Base-by-base conservation (phyloP, 140 eudicot species). In the Bidens hawaiensis region DNA sequence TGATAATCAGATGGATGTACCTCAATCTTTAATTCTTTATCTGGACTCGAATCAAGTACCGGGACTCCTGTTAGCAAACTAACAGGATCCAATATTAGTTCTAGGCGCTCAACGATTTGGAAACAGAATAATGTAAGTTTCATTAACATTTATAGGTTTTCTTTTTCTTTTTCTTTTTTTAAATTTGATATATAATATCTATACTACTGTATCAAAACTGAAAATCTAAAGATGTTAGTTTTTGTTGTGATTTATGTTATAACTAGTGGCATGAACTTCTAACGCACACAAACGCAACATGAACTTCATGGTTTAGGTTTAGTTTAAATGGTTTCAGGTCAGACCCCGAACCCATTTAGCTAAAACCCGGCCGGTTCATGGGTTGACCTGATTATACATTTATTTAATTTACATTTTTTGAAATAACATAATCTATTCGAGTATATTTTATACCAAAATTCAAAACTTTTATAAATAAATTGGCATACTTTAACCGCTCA, bases 81-180 rank as follows among this genome's bases (percentile, higher is more conserved):
- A 69, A 17, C 86, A 18, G 66, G 75, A 62, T 49, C 95, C 66
- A 86, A 54, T 59, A 47, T 30, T 64, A 82, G 55, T 78, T 74
- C 65, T 50, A 88, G 82, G 75, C 93, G 87, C 43, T 78, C 95
- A 30, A 72, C 80, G 0, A 76, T 88, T 66, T 87, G 95, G 95
- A 93, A 93, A 55, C 77, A 83, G 67, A 78, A 65, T 68, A 78
- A 72, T 65, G 99, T 93, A 70, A 80, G 93, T 70, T 68, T 27
- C 52, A 41, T 45, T 41, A 18, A 33, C 24, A 47, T 46, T 24
- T 4, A 13, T 57, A 0, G 8, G 11, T 38, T 38, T 49, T 17
- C 22, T 36, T 8, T 19, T 33, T 12, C 2, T 10, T 1, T 19
- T 0, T n/a, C n/a, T 2, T 2, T 10, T 17, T 33, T 19, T 1